Percentiles rank a stretch among this genome's conserved stretches.
Evolutionary conservation across 2,329 filamentous ascomycete species (phyloP).

Genomic region (Colletotrichum melonis): DNA sequence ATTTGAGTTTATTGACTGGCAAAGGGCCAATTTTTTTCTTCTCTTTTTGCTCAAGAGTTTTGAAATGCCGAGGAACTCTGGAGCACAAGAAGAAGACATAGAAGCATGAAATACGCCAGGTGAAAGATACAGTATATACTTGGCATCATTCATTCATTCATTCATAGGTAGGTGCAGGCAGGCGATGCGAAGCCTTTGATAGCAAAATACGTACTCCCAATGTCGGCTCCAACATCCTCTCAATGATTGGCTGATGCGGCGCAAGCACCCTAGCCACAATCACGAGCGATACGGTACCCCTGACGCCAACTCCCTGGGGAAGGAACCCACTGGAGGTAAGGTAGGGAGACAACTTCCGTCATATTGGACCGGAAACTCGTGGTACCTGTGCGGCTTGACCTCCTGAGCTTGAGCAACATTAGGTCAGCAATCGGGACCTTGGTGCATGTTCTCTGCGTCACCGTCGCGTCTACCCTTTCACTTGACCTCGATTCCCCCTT

Average conservation of each 20-base stretch:
- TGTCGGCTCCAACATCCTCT: neutral
- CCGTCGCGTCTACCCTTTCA: conserved; percentile 9
- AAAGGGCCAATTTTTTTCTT: neutral
- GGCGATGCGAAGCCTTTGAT: neutral
- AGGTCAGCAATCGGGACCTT: conserved; percentile 25
- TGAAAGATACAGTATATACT: neutral
- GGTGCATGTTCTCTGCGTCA: conserved; percentile 26
- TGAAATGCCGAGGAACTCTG: neutral
- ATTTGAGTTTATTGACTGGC: neutral
- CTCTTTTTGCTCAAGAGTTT: neutral
- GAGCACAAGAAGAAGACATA: neutral
- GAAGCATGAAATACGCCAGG: neutral
- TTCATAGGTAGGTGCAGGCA: no score
- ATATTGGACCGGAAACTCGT: neutral
- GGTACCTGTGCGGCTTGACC: neutral
- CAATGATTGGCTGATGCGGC: conserved; percentile 15
- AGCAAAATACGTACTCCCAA: neutral
- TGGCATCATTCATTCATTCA: neutral
- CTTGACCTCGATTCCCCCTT: neutral
- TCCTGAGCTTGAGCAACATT: conserved; percentile 1
- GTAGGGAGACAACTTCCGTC: neutral
- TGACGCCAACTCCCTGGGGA: conserved; percentile 13
- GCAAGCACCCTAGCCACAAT: neutral
- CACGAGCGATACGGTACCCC: conserved; percentile 9
- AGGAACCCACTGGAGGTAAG: conserved; percentile 2